Evolutionary conservation across 768 basidiomycete species (phyloP), one percentile per base, ranked within the genome.

Genomic region (Lepiota venenata): DNA sequence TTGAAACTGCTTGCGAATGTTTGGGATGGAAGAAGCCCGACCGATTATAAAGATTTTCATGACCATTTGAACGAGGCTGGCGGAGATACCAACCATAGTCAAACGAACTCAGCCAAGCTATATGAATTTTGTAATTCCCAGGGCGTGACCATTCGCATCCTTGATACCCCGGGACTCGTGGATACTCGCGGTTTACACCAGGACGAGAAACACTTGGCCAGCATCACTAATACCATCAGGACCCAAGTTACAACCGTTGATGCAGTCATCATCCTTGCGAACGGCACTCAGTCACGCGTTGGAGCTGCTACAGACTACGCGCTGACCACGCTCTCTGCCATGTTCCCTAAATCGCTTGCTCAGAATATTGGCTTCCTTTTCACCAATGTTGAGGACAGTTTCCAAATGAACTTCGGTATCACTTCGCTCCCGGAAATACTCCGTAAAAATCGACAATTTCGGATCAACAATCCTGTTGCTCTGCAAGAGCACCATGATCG

Each of bases 91-190:
- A 32, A 32, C 32, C 8, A 3, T 32, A 32, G 32, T 11, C 32
- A 32, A 32, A 32, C 32, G 10, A 32, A 11, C 2, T 3, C 32
- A 11, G 32, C 32, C 32, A 32, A 32, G 8, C 4, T 32, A 32
- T 32, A 32, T 8, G 9, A 3, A 32, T 32, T 32, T 8, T 2
- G 4, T 8, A 32, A 9, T 9, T 2, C 4, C 32, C 4, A 56
- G 22, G 49, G 48, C 55, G 16, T 46, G 29, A 45, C 32, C 18
- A 36, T 66, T 21, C 52, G 50, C 38, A 54, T 68, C 50, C 61
- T 68, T n/a, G 67, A 69, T 53, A 69, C 66, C 15, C 67, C 67
- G 38, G 67, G 67, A 10, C 60, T 69, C 18, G 62, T 59, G 9
- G 66, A 69, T 47, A 67, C 67, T 10, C 63, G 67, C 27, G 66